Conservation (phyloP, 2,329 filamentous ascomycete species). For the Ophiostoma pallidulum region DNA sequence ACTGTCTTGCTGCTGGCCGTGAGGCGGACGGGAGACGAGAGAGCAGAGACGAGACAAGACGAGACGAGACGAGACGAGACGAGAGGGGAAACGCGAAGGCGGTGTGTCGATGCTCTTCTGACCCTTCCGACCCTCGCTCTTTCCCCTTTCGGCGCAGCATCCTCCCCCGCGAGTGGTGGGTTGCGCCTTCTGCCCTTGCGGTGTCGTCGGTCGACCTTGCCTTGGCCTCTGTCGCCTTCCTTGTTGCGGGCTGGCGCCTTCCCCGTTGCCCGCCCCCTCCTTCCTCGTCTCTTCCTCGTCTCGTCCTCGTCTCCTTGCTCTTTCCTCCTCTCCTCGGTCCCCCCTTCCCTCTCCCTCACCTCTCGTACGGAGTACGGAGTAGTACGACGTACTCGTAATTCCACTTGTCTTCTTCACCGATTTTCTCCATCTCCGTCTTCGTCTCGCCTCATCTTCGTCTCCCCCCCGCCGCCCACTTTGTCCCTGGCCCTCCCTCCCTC, state of each 20-base stretch:
- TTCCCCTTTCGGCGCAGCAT: neutral
- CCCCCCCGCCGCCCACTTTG: neutral
- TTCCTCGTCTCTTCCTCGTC: neutral
- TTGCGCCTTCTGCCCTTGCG: neutral
- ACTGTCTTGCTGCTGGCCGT: no score
- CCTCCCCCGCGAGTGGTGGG: neutral
- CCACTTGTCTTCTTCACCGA: neutral
- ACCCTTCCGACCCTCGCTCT: constrained; percentile 4
- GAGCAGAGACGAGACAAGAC: neutral
- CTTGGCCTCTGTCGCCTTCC: neutral
- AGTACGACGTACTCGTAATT: no score
- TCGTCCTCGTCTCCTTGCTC: neutral
- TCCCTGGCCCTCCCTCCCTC: neutral
- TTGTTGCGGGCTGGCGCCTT: neutral
- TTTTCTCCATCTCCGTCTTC: neutral
- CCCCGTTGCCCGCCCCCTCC: neutral
- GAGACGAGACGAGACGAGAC: neutral
- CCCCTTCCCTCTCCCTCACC: neutral
- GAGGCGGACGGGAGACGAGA: neutral
- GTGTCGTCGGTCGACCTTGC: neutral
- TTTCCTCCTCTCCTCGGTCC: neutral
- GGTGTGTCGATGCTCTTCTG: neutral
- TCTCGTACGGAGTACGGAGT: no score
- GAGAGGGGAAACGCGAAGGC: neutral
- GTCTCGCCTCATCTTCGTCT: neutral